A percentile compares a stretch with the other conserved stretches of the same genome.
Conservation (phyloP, 306 rosid genomes). For the Inga laurina region DNA sequence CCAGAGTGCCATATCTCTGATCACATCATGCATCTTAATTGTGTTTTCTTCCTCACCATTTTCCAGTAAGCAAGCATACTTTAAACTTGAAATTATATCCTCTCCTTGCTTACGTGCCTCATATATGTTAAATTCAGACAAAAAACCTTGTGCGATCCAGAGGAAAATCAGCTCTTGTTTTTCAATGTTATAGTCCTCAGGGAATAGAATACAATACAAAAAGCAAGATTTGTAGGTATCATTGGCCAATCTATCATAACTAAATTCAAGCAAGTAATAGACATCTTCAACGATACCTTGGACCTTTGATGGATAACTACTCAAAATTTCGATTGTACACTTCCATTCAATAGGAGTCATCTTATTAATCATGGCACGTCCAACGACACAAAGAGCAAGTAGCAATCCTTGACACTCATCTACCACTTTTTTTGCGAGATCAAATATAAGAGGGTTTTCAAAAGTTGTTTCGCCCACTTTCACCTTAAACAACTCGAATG, state of each 20-base stretch:
- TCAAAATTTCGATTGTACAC: background rate
- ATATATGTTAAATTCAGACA: background rate
- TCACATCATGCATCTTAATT: conserved; percentile 19
- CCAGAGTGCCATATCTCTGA: background rate
- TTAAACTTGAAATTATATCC: background rate
- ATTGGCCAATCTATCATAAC: background rate
- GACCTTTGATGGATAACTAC: background rate
- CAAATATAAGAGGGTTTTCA: background rate
- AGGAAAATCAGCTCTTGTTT: background rate
- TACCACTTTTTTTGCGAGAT: background rate
- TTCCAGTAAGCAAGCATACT: conserved; percentile 2
- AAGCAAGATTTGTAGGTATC: background rate
- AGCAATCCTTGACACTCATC: background rate
- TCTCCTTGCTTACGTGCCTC: conserved; percentile 1
- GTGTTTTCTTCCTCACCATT: background rate
- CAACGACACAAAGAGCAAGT: background rate
- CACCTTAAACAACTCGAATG: too few relatives aligned
- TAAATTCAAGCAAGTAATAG: conserved; percentile 8
- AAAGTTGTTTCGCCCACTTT: background rate
- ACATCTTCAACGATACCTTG: conserved; percentile 4
- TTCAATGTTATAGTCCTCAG: background rate
- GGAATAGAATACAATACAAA: background rate
- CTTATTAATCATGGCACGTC: background rate
- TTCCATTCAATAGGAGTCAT: background rate
- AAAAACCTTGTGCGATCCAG: background rate